A percentile compares a stretch with the other conserved stretches of the same genome.
Evolutionary conservation across 2,329 filamentous ascomycete genomes (phyloP).

Genomic region (Aspergillus flavus): DNA sequence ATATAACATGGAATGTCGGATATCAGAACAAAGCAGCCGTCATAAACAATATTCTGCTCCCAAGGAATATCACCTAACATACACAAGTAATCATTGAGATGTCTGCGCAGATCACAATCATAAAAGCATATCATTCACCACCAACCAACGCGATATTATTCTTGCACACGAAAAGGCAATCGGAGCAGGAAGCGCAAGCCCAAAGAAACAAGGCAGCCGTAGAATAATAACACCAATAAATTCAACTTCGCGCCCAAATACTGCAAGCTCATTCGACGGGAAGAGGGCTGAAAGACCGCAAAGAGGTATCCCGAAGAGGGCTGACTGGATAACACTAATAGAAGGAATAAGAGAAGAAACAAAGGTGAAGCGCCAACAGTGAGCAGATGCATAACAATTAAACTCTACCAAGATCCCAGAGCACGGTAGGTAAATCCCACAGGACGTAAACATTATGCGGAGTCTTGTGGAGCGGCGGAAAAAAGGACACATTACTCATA

Average conservation of each 20-base stretch:
- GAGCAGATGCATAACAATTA: slow-evolving; percentile 1
- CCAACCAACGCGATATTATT: background rate
- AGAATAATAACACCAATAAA: background rate
- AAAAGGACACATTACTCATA: slow-evolving; percentile 25
- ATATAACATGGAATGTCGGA: background rate
- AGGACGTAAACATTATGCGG: background rate
- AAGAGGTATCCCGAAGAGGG: background rate
- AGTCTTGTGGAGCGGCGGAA: background rate
- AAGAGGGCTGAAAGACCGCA: background rate
- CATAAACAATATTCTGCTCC: background rate
- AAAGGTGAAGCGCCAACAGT: background rate
- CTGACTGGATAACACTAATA: background rate
- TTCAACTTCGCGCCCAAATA: background rate
- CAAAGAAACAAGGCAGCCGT: background rate
- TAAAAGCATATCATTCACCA: background rate
- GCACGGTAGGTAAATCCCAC: background rate
- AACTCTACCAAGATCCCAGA: slow-evolving; percentile 10
- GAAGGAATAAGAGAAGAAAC: background rate
- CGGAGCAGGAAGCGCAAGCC: background rate
- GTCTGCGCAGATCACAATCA: background rate
- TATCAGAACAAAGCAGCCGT: slow-evolving; percentile 1
- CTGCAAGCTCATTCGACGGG: background rate
- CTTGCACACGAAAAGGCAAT: background rate
- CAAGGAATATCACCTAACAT: background rate
- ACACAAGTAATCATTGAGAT: background rate